A percentile compares a stretch with the other conserved stretches of the same genome.
These are phyloP conservation scores for Phialocephala subalpina DNA, from an alignment of 2,329 filamentous ascomycete species.

Conservation along the genomic window DNA sequence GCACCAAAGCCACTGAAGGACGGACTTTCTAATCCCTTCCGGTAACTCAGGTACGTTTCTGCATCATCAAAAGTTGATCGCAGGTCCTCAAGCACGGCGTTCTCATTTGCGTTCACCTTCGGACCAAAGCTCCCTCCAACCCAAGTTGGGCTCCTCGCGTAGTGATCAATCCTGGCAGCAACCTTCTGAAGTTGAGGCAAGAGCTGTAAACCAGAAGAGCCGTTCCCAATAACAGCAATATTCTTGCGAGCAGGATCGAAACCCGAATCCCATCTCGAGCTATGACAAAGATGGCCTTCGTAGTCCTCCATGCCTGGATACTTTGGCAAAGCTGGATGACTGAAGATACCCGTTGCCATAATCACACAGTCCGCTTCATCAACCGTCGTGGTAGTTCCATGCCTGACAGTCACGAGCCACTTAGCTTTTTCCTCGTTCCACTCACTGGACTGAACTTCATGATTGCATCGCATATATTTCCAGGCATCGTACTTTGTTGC, in stretches of 20 bases:
- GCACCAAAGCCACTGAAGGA: background rate
- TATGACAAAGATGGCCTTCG: background rate
- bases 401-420: background rate
- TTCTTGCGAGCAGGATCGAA: background rate
- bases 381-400: background rate
- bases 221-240: constrained; percentile 2
- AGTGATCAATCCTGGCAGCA: background rate
- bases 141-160: background rate
- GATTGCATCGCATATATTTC: background rate
- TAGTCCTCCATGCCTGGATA: background rate
- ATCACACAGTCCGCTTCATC: background rate
- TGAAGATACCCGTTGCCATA: background rate
- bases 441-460: background rate
- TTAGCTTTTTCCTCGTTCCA: background rate
- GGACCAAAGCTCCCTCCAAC: background rate
- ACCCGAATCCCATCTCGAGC: background rate
- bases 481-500: background rate
- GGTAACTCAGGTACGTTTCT: background rate
- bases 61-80: background rate
- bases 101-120: background rate
- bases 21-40: constrained; percentile 3
- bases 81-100: background rate
- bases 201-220: background rate
- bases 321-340: background rate
- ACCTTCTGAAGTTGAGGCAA: background rate